A percentile compares a stretch with the other conserved stretches of the same genome.
Conservation (phyloP, 352 stramenopile species). For the Pythium aristosporum region DNA sequence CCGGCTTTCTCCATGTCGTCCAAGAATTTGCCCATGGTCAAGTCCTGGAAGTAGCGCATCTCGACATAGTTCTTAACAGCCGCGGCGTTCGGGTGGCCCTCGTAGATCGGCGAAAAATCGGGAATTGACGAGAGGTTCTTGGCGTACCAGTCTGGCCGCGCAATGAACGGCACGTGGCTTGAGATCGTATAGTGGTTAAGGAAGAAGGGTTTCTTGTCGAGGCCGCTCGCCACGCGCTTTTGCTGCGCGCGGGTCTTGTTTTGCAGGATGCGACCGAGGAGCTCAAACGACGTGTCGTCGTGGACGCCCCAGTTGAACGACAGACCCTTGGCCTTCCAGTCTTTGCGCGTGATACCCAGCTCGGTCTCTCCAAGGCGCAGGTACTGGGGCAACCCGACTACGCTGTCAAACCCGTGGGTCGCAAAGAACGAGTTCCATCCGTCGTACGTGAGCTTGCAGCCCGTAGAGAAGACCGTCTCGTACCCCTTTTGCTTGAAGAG, state of each 20-base stretch:
- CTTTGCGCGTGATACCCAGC: slow-evolving; percentile 24
- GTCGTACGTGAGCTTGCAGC: slow-evolving; percentile 45
- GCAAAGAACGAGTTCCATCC: slow-evolving; percentile 47
- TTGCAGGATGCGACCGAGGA: slow-evolving; percentile 43
- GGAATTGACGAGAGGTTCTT: slow-evolving; percentile 23
- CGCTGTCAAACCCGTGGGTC: slow-evolving; percentile 47
- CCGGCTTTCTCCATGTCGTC: slow-evolving; percentile 42
- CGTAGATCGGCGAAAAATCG: slow-evolving; percentile 34
- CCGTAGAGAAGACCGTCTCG: slow-evolving; percentile 46
- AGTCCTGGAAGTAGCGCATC: slow-evolving; percentile 48
- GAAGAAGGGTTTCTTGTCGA: slow-evolving; percentile 48
- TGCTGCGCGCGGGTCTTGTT: slow-evolving; percentile 46
- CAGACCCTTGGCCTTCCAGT: slow-evolving; percentile 27
- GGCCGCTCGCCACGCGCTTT: slow-evolving; percentile 15
- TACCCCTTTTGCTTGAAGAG: slow-evolving; percentile 55
- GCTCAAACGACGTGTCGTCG: slow-evolving; percentile 29
- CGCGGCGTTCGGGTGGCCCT: not conserved
- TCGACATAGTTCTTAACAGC: slow-evolving; percentile 34
- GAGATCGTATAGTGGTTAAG: slow-evolving; percentile 61
- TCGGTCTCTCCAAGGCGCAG: slow-evolving; percentile 9
- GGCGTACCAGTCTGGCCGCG: slow-evolving; percentile 36
- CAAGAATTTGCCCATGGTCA: slow-evolving; percentile 45
- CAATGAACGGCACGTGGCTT: slow-evolving; percentile 42
- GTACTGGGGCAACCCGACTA: slow-evolving; percentile 30
- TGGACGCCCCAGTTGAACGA: slow-evolving; percentile 43